Evolutionary conservation across 257 asterid species (phyloP).

Genomic region (Eustoma russellianum): DNA sequence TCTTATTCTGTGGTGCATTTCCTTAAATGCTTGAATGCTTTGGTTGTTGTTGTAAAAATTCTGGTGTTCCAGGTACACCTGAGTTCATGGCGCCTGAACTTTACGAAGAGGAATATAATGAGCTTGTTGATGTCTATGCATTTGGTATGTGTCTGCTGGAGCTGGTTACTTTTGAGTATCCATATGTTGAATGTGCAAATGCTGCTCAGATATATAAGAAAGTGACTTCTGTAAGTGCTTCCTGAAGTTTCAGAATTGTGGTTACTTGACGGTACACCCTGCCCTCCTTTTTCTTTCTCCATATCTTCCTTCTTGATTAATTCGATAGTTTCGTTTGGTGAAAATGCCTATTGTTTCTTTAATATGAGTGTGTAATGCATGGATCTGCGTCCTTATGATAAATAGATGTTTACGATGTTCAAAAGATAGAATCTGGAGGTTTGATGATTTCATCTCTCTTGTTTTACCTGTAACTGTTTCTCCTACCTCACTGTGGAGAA

Average conservation of each 20-base stretch:
- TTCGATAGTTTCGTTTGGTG: not conserved
- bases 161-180: slow-evolving; percentile 91
- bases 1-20: slow-evolving; percentile 5
- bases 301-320: not conserved
- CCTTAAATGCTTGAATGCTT: slow-evolving; percentile 3
- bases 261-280: not conserved
- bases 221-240: slow-evolving; percentile 69
- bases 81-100: slow-evolving; percentile 98
- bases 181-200: slow-evolving; percentile 76
- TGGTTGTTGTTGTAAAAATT: slow-evolving; percentile 2
- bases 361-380: no score
- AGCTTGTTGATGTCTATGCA: slow-evolving; percentile 91
- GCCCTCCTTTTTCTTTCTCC: not conserved
- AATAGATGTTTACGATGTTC: no score
- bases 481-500: no score
- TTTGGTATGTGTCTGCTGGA: slow-evolving; percentile 97
- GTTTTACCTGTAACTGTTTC: no score
- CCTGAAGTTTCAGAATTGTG: not conserved
- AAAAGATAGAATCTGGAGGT: no score
- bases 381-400: no score
- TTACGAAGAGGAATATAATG: slow-evolving; percentile 90
- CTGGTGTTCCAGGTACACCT: slow-evolving; percentile 61
- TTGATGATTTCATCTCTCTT: no score
- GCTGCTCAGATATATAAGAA: slow-evolving; percentile 95
- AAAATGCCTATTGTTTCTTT: no score